phyloP scores from a whole-genome alignment of 1,284 basidiomycete genomes.

The Singerocomus inundabilis region DNA sequence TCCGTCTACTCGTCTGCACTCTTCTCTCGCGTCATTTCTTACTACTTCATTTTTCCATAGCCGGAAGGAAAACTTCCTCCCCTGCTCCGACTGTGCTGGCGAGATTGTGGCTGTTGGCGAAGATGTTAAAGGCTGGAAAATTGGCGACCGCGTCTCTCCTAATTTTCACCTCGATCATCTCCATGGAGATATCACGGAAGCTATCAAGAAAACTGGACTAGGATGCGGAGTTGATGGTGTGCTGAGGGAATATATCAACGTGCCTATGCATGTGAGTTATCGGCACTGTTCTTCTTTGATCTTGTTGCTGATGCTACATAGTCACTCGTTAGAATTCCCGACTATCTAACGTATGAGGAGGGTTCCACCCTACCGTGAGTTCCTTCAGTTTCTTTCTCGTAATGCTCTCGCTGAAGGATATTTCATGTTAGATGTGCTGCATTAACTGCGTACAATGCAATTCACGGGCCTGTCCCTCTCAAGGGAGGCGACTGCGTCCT shows the following conservation, averaged over 20 bases:
- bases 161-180: conserved; percentile 45
- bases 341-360: conserved; percentile 50
- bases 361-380: conserved; percentile 47
- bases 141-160: conserved; percentile 55
- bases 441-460: conserved; percentile 50
- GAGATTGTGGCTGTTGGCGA: conserved; percentile 54
- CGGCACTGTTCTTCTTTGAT: conserved; percentile 1
- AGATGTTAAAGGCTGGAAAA: conserved; percentile 48
- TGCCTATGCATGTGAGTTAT: conserved; percentile 42
- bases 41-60: neutral
- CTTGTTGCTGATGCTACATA: conserved; percentile 7
- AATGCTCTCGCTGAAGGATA: neutral
- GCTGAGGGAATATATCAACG: conserved; percentile 50
- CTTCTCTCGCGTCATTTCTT: neutral
- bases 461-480: conserved; percentile 42
- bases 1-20: conserved; percentile 1
- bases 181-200: conserved; percentile 38
- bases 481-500: conserved; percentile 51
- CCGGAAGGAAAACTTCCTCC: conserved; percentile 40
- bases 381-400: neutral
- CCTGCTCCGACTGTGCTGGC: conserved; percentile 63
- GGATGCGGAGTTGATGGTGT: conserved; percentile 56
- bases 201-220: conserved; percentile 36
- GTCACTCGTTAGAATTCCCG: conserved; percentile 45
- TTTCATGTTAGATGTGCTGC: conserved; percentile 41